These are phyloP conservation scores for Adansonia grandidieri DNA, from an alignment of 441 rosid species.

Conservation along the genomic window DNA sequence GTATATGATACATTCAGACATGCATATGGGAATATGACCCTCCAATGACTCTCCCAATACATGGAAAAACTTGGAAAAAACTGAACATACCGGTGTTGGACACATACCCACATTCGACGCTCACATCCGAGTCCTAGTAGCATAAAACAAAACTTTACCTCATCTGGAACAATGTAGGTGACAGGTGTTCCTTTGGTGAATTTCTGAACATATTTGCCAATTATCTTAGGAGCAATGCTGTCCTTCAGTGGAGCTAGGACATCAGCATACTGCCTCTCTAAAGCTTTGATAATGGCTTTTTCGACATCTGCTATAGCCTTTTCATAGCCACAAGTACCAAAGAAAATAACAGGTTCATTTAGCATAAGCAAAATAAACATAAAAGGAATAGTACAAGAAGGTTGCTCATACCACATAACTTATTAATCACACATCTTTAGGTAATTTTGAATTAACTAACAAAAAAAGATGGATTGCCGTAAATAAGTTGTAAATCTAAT, in stretches of 20 bases:
- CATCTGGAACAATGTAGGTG: constrained; percentile 71
- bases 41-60: too few relatives aligned
- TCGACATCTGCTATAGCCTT: constrained; percentile 88
- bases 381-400: neutral
- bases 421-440: neutral
- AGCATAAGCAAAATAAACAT: neutral
- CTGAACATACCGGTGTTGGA: too few relatives aligned
- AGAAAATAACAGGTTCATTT: constrained; percentile 1
- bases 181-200: constrained; percentile 70
- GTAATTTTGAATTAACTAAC: neutral
- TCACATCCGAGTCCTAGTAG: too few relatives aligned
- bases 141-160: constrained; percentile 51
- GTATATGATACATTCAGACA: too few relatives aligned
- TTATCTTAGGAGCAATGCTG: constrained; percentile 58
- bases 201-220: constrained; percentile 91
- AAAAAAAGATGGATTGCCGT: neutral
- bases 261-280: constrained; percentile 86
- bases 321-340: constrained; percentile 24
- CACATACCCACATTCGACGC: too few relatives aligned
- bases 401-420: neutral
- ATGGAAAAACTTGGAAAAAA: too few relatives aligned
- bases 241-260: constrained; percentile 82
- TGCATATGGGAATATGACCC: too few relatives aligned
- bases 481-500: constrained; percentile 8
- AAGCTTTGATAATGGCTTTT: constrained; percentile 73